These are phyloP conservation scores for Paramyrothecium roridum DNA, from an alignment of 2,329 filamentous ascomycete species.

Conservation along the genomic window DNA sequence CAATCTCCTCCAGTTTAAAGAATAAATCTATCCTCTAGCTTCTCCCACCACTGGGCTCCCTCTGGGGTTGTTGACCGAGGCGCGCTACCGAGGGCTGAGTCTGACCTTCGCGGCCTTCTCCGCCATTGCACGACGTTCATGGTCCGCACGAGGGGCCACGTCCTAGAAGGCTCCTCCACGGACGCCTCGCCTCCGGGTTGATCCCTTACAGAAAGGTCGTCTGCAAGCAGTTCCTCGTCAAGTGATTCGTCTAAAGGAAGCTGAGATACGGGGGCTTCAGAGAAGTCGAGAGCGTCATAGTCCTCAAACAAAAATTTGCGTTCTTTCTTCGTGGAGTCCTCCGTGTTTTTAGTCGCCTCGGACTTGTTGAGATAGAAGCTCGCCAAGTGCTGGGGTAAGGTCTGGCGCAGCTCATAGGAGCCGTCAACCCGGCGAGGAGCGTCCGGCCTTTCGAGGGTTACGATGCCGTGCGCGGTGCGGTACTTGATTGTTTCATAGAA, in stretches of 20 bases:
- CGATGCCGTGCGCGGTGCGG: constrained; percentile 26
- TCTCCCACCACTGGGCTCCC: constrained; percentile 22
- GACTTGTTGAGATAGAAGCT: constrained; percentile 8
- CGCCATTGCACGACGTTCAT: constrained; percentile 3
- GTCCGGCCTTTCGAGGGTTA: constrained; percentile 19
- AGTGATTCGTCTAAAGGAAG: too few relatives aligned
- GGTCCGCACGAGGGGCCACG: too few relatives aligned
- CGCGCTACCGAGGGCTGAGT: not conserved
- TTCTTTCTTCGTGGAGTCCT: too few relatives aligned
- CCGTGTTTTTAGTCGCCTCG: not conserved
- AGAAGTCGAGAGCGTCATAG: too few relatives aligned
- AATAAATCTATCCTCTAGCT: constrained; percentile 24
- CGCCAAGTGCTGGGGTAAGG: constrained; percentile 20
- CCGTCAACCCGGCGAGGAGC: constrained; percentile 16
- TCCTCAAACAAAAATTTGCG: too few relatives aligned
- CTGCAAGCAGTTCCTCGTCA: too few relatives aligned
- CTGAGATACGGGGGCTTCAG: too few relatives aligned
- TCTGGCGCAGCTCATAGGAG: constrained; percentile 14
- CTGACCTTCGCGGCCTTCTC: constrained; percentile 1
- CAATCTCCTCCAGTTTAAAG: constrained; percentile 11
- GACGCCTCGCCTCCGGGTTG: too few relatives aligned
- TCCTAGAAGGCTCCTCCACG: too few relatives aligned
- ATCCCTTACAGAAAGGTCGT: too few relatives aligned
- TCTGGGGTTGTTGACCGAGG: not conserved
- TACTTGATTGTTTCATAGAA: constrained; percentile 24